Evolutionary conservation across 805 yeast species (phyloP), one percentile per base, ranked within the genome.

Genomic region (Wickerhamomyces subpelliculosus): DNA sequence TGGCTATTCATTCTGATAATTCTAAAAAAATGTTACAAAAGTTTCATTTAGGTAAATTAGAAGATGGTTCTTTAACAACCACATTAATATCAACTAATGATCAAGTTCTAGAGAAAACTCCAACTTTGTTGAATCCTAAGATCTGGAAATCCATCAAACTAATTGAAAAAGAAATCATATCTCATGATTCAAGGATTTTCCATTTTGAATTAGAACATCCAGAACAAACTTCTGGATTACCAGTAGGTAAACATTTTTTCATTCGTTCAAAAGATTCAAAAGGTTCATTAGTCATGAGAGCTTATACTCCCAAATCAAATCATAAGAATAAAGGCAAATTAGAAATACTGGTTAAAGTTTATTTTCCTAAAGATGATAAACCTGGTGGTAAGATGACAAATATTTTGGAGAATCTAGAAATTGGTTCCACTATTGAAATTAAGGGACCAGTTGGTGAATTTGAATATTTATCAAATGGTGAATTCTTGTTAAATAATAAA

Each of bases 391-490:
- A 44, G 27, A 49, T 61, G 58, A 58, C 65, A 3, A 51, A 35
- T 34, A 35, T 52, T 0, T 37, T 61, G 21, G 65, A 62, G 28
- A 21, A 35, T 8, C 18, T 58, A 37, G 14, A 24, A 4, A 30
- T 52, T 32, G 88, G 86, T 20, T 73, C 74, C 52, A 66, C 69
- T 17, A 83, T 81, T 19, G 75, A 74, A 44, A 79, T 83, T 49
- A 73, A 78, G 55, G 93, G 93, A 2, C 88, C 89, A 13, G 80
- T 80, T 35, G 89, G 90, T 19, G 71, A 77, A 52, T 73, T 83
- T 57, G 58, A 73, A 18, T 61, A 61, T 32, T 29, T 78, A 73
- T 54, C 45, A 38, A 31, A 43, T 54, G 40, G 80, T 77, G 51
- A 70, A 72, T 68, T 78, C 76, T 28, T 68, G 67, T 38, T 72